A percentile compares a stretch with the other conserved stretches of the same genome.
These are phyloP conservation scores for Termitomyces eurrhizus DNA, from an alignment of 768 basidiomycete species.

Conservation along the genomic window DNA sequence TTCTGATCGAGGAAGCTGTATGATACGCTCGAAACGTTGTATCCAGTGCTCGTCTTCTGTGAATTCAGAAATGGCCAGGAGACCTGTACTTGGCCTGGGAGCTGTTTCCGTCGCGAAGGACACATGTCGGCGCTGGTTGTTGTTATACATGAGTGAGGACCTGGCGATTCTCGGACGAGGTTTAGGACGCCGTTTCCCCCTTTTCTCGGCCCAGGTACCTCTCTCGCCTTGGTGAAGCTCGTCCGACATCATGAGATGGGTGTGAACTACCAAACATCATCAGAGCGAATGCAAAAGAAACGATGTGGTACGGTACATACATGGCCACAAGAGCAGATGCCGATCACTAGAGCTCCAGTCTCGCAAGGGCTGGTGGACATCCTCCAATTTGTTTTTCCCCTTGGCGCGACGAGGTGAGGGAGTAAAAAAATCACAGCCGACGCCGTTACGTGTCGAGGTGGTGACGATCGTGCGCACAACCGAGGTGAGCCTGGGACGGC, in stretches of 20 bases:
- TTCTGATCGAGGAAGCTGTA: conserved; percentile 6
- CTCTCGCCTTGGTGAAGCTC: conserved; percentile 24
- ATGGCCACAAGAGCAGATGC: conserved; percentile 46
- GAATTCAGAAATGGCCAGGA: not conserved
- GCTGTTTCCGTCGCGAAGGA: not conserved
- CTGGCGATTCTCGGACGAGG: not conserved
- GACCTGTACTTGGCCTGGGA: not conserved
- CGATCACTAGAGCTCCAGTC: conserved; percentile 42
- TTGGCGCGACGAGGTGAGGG: conserved; percentile 49
- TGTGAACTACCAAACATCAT: conserved; percentile 22
- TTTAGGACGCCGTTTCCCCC: conserved; percentile 2
- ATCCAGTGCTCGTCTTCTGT: not conserved
- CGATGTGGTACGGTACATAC: conserved; percentile 17
- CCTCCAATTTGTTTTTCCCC: conserved; percentile 47
- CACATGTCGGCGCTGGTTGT: conserved; percentile 23
- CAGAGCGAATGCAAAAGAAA: not conserved
- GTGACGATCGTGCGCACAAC: conserved; percentile 16
- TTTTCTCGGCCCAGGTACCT: conserved; percentile 3
- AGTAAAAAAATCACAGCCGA: conserved; percentile 50
- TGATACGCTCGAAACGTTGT: conserved; percentile 9
- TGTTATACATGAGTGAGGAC: conserved; percentile 1
- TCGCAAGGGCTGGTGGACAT: conserved; percentile 29
- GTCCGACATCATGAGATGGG: conserved; percentile 31
- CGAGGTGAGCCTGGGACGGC: conserved; percentile 23
- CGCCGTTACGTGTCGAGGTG: conserved; percentile 23